Evolutionary conservation across 768 basidiomycete genomes (phyloP), one percentile per base, ranked within the genome.

Genomic region (Botryobasidium botryosum): DNA sequence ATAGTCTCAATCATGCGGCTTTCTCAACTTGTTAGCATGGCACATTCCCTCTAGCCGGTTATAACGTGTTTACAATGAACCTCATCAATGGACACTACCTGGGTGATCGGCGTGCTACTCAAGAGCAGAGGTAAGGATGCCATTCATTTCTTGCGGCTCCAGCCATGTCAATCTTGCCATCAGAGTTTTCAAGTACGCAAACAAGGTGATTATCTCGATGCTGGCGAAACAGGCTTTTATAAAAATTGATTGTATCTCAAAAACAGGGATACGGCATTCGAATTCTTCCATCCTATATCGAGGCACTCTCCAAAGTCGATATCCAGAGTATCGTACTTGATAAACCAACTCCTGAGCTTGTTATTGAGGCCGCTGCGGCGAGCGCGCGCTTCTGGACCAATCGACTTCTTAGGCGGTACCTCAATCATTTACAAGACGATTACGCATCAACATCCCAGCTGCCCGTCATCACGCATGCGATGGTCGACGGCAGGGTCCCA

Each of bases 111-210:
- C 6, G 40, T 8, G 40, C 40, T 8, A 23, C 18, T 42, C 40
- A 42, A 20, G 40, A 42, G 40, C 25, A 20, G 13, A 23, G 40
- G 40, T 42, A 42, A 10, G 21, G n/a, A 12, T 8, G 23, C 37
- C 37, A 21, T 39, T 24, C 8, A 12, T 39, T 21, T 39, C 12
- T 13, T 24, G 12, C 8, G 12, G 12, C 13, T n/a, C n/a, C n/a
- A 20, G 6, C 18, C 20, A 6, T 20, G 8, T 27, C 10, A 15
- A 23, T 20, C 20, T 10, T 23, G 18, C 40, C 6, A 23, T 23
- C 13, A 42, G 40, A 23, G 40, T 42, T 7, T 42, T 42, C 40
- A 42, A 42, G 40, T 42, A 42, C 27, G 40, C 40, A 13, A 25
- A 42, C 25, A 20, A 27, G 25, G 40, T 42, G 10, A 42, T 10